phyloP scores from a whole-genome alignment of 208 protist species.

The Crithidia sp. region DNA sequence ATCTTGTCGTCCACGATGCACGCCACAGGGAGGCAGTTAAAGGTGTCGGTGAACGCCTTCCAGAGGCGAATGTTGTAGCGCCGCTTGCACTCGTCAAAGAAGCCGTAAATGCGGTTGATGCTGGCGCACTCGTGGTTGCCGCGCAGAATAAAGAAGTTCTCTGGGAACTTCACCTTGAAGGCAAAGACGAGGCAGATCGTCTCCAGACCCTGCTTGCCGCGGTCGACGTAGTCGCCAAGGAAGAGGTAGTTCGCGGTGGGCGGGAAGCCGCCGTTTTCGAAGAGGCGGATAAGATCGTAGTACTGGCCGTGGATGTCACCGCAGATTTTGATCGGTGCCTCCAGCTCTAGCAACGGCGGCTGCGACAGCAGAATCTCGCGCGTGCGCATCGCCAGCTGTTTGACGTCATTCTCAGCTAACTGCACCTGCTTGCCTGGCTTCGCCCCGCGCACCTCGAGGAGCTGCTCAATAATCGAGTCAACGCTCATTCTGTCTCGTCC shows the following conservation, averaged over 20 bases:
- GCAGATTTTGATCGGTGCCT: conserved; percentile 94
- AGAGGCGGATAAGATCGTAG: conserved; percentile 99
- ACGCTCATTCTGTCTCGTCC: conserved; percentile 58
- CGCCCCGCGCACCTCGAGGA: conserved; percentile 90
- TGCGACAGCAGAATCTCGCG: conserved; percentile 90
- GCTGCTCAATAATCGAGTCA: conserved; percentile 92
- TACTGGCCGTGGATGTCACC: conserved; percentile 99
- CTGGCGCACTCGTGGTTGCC: conserved; percentile 99
- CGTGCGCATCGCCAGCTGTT: conserved; percentile 78
- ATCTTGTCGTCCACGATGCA: conserved; percentile 99
- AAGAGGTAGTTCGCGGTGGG: conserved; percentile 99
- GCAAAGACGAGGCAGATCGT: conserved; percentile 98
- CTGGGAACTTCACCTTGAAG: conserved; percentile 99
- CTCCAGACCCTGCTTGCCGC: conserved; percentile 98
- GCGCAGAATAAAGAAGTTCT: conserved; percentile 99
- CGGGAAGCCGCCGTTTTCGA: conserved; percentile 99
- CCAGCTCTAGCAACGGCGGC: conserved; percentile 87
- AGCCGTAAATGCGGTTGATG: conserved; percentile 99
- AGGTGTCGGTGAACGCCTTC: conserved; percentile 99
- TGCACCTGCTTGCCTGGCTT: conserved; percentile 91
- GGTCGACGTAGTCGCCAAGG: conserved; percentile 99
- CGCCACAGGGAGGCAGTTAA: conserved; percentile 99
- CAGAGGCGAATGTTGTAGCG: conserved; percentile 99
- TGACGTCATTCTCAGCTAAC: conserved; percentile 90
- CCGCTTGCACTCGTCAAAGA: conserved; percentile 99